Evolutionary conservation across 768 basidiomycete genomes (phyloP).

Genomic region (Lentinus brumalis): DNA sequence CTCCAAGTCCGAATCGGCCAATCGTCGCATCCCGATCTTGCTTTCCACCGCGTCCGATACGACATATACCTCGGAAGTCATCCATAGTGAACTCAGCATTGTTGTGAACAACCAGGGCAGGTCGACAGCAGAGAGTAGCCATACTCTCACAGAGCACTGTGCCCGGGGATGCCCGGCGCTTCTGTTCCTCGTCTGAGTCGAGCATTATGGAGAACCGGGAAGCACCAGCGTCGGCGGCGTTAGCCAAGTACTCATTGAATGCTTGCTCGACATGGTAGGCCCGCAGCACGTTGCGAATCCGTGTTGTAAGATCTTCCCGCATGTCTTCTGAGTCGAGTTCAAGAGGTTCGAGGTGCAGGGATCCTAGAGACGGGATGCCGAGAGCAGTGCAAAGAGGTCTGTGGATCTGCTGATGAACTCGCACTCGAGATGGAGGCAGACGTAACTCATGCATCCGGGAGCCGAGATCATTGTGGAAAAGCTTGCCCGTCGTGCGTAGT

Average conservation of each 20-base stretch:
- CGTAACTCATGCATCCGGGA: background rate
- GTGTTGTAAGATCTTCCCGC: conserved; percentile 44
- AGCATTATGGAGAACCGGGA: conserved; percentile 43
- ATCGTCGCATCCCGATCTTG: conserved; percentile 39
- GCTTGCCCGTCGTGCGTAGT: background rate
- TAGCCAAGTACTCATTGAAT: conserved; percentile 53
- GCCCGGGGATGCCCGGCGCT: background rate
- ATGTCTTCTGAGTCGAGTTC: conserved; percentile 42
- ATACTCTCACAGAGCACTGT: conserved; percentile 38
- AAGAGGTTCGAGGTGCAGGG: conserved; percentile 17
- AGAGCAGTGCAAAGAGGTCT: conserved; percentile 17
- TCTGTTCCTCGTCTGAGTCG: conserved; percentile 30
- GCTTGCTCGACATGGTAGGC: conserved; percentile 47
- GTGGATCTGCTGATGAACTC: conserved; percentile 11
- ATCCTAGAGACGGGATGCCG: conserved; percentile 20
- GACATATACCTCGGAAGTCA: conserved; percentile 50
- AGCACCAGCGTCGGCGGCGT: conserved; percentile 53
- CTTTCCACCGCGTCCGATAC: conserved; percentile 50
- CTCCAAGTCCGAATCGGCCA: conserved; percentile 55
- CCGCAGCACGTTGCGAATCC: conserved; percentile 43
- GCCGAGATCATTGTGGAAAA: conserved; percentile 20
- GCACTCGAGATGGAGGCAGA: background rate
- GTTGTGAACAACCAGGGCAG: conserved; percentile 49
- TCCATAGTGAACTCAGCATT: conserved; percentile 40
- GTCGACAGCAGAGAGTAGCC: conserved; percentile 35